Evolutionary conservation across 1,139 yeast genomes (phyloP), one percentile per base, ranked within the genome.

Genomic region (Nakaseomyces sp.): DNA sequence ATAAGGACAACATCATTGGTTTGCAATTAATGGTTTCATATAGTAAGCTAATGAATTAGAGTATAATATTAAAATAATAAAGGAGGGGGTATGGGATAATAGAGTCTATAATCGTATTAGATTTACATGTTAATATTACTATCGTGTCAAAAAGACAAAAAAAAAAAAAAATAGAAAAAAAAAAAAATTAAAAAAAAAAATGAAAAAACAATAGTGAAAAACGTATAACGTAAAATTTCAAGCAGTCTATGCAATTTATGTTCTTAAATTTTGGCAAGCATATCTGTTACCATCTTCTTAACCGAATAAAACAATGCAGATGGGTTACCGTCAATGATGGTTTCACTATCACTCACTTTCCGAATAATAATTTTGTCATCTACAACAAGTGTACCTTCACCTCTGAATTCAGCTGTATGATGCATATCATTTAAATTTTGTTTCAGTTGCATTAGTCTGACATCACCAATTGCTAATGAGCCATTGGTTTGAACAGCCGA

Each of bases 341-440:
- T 75, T 57, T 83, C 83, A 35, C 96, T 95, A 41, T 88, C 88
- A 8, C 77, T 76, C 3, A 84, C 72, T 61, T 91, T 89, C 47
- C 87, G 70, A 7, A 91, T 77, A 1, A 89, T 81, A 20, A 91
- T 75, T 45, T 69, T 69, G 47, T 83, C 85, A 56, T 89, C 89
- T 32, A 94, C 84, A 7, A 89, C 95, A 43, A 91, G 68, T 0
- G 89, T 80, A 60, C 97, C 98, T 60, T 88, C 96, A 45, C 96
- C 93, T 58, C 84, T 79, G 61, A 91, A 87, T 57, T 89, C 96
- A 0, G 95, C 96, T 45, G 71, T 70, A 54, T 83, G 76, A 44
- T 86, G 83, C 43, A 68, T 65, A 16, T 71, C 69, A 24, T 73
- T 64, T 41, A 89, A 68, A 47, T 73, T 74, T 55, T 78, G 77